Conservation (phyloP, 1,284 basidiomycete genomes). For the Marasmius sp. region DNA sequence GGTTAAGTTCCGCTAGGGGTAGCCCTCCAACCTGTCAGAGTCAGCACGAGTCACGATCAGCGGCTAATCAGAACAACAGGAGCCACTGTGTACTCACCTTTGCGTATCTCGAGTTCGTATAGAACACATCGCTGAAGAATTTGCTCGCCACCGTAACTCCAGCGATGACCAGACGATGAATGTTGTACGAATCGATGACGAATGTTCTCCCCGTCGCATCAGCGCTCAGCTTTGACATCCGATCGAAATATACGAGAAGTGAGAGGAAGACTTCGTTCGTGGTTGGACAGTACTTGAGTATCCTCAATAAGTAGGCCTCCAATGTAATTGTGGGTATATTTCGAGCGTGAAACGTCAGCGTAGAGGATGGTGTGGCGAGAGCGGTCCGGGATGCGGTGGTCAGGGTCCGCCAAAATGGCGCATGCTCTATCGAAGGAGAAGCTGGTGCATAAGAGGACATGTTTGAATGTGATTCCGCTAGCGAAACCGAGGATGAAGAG, state of each 20-base stretch:
- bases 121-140: slow-evolving; percentile 98
- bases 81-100: slow-evolving; percentile 63
- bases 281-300: slow-evolving; percentile 97
- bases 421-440: slow-evolving; percentile 25
- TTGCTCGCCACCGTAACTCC: slow-evolving; percentile 98
- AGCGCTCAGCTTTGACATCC: slow-evolving; percentile 73
- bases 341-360: slow-evolving; percentile 92
- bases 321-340: slow-evolving; percentile 95
- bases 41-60: not conserved
- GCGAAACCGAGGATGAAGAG: slow-evolving; percentile 23
- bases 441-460: slow-evolving; percentile 19
- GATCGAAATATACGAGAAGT: slow-evolving; percentile 95
- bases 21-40: slow-evolving; percentile 83
- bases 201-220: slow-evolving; percentile 75
- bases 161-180: slow-evolving; percentile 94
- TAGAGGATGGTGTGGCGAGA: slow-evolving; percentile 77
- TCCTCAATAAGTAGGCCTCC: slow-evolving; percentile 92
- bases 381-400: slow-evolving; percentile 82
- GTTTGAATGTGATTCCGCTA: slow-evolving; percentile 17
- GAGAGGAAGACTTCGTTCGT: slow-evolving; percentile 97
- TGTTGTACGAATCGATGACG: slow-evolving; percentile 96
- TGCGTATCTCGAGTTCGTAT: slow-evolving; percentile 98
- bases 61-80: not conserved
- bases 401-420: slow-evolving; percentile 60
- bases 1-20: slow-evolving; percentile 92